Percentiles rank a stretch among this genome's conserved stretches.
phyloP scores from a whole-genome alignment of 768 basidiomycete species.

The Clitopilus passeckerianus region DNA sequence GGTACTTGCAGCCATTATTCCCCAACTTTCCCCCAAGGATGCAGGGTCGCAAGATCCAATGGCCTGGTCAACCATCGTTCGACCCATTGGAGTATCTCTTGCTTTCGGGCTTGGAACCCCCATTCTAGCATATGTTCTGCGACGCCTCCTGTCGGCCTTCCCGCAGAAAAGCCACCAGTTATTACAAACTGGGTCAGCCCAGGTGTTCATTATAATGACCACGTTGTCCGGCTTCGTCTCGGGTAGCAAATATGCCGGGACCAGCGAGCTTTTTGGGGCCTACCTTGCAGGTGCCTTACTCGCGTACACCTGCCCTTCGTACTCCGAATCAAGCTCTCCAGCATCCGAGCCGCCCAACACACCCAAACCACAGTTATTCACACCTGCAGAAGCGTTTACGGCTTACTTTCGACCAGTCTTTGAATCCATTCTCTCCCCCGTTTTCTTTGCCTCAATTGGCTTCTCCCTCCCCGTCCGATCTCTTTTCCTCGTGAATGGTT shows the following conservation, averaged over 20 bases:
- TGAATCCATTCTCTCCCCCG: constrained; percentile 43
- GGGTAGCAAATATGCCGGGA: constrained; percentile 46
- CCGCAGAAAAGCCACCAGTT: neutral
- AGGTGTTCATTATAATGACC: constrained; percentile 31
- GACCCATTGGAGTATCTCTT: constrained; percentile 52
- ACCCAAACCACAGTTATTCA: neutral
- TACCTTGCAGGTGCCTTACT: constrained; percentile 54
- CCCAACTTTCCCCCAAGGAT: constrained; percentile 25
- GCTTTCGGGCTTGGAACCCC: constrained; percentile 40
- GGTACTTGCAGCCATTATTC: constrained; percentile 51
- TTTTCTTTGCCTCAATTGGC: constrained; percentile 69
- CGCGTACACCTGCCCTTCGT: constrained; percentile 23
- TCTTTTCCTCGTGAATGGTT: constrained; percentile 33
- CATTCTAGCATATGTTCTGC: constrained; percentile 20
- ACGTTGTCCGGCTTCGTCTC: constrained; percentile 40
- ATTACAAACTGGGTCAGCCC: constrained; percentile 10
- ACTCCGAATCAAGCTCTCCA: neutral
- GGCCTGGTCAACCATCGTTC: constrained; percentile 33
- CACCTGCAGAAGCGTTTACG: constrained; percentile 24
- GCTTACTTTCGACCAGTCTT: constrained; percentile 31
- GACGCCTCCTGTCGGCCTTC: neutral
- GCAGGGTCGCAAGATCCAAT: constrained; percentile 10
- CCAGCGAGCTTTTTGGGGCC: constrained; percentile 58
- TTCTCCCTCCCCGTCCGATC: constrained; percentile 44
- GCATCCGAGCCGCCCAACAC: no score